These are phyloP conservation scores for Penicillium robsamsonii DNA, from an alignment of 495 filamentous ascomycete species.

Conservation along the genomic window DNA sequence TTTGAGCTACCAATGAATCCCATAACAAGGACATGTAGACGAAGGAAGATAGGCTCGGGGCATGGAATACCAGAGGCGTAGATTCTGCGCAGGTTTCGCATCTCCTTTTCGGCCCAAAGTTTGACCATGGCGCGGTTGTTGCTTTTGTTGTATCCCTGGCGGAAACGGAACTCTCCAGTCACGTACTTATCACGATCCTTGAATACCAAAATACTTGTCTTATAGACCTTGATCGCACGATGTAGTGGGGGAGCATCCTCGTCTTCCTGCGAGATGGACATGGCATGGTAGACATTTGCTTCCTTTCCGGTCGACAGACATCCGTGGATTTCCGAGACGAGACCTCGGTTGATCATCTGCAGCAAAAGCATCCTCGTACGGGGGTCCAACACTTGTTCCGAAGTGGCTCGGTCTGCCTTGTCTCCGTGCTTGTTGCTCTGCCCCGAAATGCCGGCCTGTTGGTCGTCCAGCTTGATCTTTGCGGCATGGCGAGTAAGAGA, in stretches of 20 bases:
- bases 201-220: conserved; percentile 93
- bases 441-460: conserved; percentile 52
- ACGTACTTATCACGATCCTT: conserved; percentile 96
- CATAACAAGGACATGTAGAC: conserved; percentile 91
- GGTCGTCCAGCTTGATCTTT: conserved; percentile 81
- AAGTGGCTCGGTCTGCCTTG: conserved; percentile 88
- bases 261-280: conserved; percentile 50
- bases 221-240: conserved; percentile 96
- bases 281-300: conserved; percentile 90
- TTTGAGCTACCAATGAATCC: conserved; percentile 83
- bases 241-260: conserved; percentile 49
- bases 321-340: conserved; percentile 83
- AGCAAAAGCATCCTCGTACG: conserved; percentile 91
- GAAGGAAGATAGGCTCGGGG: conserved; percentile 83
- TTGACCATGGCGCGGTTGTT: conserved; percentile 95
- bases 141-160: conserved; percentile 81
- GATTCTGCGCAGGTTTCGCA: conserved; percentile 85
- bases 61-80: conserved; percentile 80
- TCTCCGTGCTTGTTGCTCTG: conserved; percentile 58
- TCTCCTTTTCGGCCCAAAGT: conserved; percentile 97
- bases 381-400: conserved; percentile 89
- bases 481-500: conserved; percentile 79
- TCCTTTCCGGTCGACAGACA: conserved; percentile 95
- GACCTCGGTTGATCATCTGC: conserved; percentile 85
- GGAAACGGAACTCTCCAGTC: conserved; percentile 83